A percentile compares a stretch with the other conserved stretches of the same genome.
These are phyloP conservation scores for Aspergillus affinis DNA, from an alignment of 495 filamentous ascomycete species.

Conservation along the genomic window DNA sequence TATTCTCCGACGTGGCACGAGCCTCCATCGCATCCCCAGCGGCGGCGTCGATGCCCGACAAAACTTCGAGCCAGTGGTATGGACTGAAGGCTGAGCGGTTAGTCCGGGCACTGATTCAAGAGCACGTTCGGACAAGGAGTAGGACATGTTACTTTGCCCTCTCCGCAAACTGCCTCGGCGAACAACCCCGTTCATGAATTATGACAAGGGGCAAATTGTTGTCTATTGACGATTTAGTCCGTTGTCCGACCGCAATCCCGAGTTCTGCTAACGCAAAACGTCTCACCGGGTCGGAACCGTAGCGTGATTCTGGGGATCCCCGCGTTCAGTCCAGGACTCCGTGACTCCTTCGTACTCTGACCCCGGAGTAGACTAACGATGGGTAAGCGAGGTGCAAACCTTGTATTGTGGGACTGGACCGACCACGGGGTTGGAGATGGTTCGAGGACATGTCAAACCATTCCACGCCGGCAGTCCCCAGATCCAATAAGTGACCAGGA, in stretches of 20 bases:
- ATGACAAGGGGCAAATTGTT: neutral
- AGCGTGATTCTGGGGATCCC: constrained; percentile 8
- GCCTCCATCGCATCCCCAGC: neutral
- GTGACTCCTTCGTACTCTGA: neutral
- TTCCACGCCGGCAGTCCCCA: neutral
- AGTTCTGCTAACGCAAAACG: constrained; percentile 8
- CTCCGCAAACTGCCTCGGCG: too few relatives aligned
- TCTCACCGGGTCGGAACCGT: constrained; percentile 6
- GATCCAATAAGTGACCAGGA: neutral
- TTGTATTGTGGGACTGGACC: neutral
- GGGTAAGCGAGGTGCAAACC: neutral
- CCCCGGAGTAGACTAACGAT: neutral
- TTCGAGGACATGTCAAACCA: neutral
- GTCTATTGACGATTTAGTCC: neutral
- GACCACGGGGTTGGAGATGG: neutral
- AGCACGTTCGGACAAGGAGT: neutral
- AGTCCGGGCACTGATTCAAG: neutral
- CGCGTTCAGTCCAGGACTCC: neutral
- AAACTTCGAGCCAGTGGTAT: neutral
- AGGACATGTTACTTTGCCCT: neutral
- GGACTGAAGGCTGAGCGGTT: neutral
- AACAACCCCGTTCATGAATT: neutral
- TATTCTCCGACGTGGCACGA: neutral
- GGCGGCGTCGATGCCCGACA: neutral
- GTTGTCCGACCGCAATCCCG: neutral